Evolutionary conservation across 441 rosid genomes (phyloP), one percentile per base, ranked within the genome.

Genomic region (Erodium moschatum): DNA sequence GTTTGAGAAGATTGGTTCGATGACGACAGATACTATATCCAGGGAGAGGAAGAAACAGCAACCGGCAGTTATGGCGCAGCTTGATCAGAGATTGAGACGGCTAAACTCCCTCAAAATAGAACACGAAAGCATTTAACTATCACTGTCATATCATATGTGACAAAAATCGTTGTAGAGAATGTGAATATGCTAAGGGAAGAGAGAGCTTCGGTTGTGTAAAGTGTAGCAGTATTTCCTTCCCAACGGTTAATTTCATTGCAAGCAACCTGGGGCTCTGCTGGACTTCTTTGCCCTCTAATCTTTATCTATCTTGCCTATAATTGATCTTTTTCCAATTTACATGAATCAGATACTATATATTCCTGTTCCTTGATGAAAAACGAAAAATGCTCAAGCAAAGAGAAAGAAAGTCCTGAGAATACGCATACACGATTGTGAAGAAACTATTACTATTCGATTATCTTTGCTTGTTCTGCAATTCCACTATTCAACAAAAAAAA

Each of bases 1-100:
- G 2, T 91, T 86, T 56, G 97, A 91, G 80, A 87, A 88, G 74
- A 82, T 91, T 0, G 94, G 99, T 48, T 87, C 88, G 0, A 83
- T 94, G 97, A 91, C 92, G 4, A 88, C 96, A 13, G 82, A 87
- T 82, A 88, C 88, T 0, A 84, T 94, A 79, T 94, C 96, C 0
- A 94, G 91, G 84, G 88, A 91, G 77, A 84, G 99, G 85, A 94
- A 94, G 78, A 94, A 88, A 78, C 97, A 94, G 75, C 97, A 94
- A 78, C 90, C 97, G 2, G 97, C 96, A 24, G 97, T 94, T 56
- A 83, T 87, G 96, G 96, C 96, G 20, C 97, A 94, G 82, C 89
- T 90, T 24, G 97, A 91, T 74, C 91, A 88, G 82, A 85, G 99
- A 83, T 75, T 88, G 69, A 81, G 94, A 80, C 78, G 97, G 75